Percentiles rank a stretch among this genome's conserved stretches.
These are phyloP conservation scores for Mortierella sp. DNA, from an alignment of 371 early-diverging fungal genomes.

Conservation along the genomic window DNA sequence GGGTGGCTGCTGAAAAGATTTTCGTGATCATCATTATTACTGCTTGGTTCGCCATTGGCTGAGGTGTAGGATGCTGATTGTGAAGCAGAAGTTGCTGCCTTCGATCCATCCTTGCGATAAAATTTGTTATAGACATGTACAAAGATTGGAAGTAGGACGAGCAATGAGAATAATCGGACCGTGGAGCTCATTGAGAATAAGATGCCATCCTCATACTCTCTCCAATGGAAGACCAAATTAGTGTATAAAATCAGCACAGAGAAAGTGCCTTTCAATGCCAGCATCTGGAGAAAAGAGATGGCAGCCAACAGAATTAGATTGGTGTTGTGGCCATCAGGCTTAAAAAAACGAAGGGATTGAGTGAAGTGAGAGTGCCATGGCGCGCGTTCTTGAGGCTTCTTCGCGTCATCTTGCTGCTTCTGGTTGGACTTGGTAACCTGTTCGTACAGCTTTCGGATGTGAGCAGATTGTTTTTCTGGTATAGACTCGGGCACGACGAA, in stretches of 20 bases:
- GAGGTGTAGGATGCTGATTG: not conserved
- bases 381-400: not conserved
- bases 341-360: conserved; percentile 31
- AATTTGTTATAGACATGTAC: conserved; percentile 18
- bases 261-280: conserved; percentile 42
- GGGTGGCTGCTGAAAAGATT: not conserved
- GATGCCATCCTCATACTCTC: conserved; percentile 38
- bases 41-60: not conserved
- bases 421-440: conserved; percentile 9
- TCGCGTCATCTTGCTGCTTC: not conserved
- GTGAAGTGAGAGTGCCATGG: conserved; percentile 38
- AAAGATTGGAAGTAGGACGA: conserved; percentile 33
- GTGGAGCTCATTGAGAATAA: conserved; percentile 18
- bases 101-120: not conserved
- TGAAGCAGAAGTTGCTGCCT: not conserved
- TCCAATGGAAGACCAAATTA: conserved; percentile 40
- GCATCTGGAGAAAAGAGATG: conserved; percentile 32
- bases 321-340: conserved; percentile 33
- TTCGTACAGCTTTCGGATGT: conserved; percentile 33
- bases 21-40: not conserved
- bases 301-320: conserved; percentile 40
- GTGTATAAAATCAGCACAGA: conserved; percentile 46
- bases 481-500: conserved; percentile 65
- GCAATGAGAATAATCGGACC: conserved; percentile 30
- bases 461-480: conserved; percentile 30